These are phyloP conservation scores for Beauveria caledonica DNA, from an alignment of 2,329 filamentous ascomycete species.

Conservation along the genomic window DNA sequence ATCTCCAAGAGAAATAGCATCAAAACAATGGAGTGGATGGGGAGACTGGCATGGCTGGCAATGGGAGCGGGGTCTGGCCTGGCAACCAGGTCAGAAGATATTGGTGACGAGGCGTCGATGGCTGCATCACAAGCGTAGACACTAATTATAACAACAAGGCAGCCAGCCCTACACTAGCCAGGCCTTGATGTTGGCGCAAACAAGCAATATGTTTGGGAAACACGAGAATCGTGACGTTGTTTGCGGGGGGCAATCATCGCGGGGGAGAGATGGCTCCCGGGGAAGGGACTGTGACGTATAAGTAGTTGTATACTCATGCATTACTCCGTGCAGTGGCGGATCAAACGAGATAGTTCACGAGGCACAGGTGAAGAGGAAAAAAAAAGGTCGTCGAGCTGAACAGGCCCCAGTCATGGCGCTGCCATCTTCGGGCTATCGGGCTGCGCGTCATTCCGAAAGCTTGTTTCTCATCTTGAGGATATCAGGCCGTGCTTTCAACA, in stretches of 20 bases:
- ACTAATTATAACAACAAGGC: neutral
- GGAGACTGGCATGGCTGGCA: no score
- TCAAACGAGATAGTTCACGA: neutral
- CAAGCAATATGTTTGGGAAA: neutral
- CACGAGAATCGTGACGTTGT: neutral
- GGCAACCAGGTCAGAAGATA: neutral
- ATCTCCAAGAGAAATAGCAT: no score
- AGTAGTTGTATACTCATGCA: no score
- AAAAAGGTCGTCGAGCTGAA: neutral
- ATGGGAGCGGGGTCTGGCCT: no score
- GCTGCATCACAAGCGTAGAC: neutral
- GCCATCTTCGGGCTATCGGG: neutral
- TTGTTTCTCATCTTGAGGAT: neutral
- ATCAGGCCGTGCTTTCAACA: neutral
- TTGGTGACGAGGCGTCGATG: neutral
- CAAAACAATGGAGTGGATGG: neutral
- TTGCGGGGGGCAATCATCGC: neutral
- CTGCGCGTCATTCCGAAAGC: neutral
- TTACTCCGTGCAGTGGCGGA: no score
- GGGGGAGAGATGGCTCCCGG: neutral
- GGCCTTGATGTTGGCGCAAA: neutral
- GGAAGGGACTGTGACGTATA: neutral
- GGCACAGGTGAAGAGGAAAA: neutral
- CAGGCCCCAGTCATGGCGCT: neutral
- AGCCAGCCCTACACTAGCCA: neutral